These are phyloP conservation scores for Metschnikowia sp. DNA, from an alignment of 805 yeast species.

Conservation along the genomic window DNA sequence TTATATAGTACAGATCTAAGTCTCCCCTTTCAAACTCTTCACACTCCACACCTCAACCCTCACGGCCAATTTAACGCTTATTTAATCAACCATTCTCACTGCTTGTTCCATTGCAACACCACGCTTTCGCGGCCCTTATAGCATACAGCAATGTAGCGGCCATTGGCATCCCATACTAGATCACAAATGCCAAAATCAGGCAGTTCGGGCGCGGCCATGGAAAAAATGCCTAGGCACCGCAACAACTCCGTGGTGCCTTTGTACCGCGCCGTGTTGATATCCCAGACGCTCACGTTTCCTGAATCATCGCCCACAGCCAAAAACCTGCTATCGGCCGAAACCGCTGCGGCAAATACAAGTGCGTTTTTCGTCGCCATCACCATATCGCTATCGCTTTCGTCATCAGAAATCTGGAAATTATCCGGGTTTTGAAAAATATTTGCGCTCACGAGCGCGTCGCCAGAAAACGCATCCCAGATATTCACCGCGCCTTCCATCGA, in stretches of 20 bases:
- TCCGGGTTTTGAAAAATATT: slow-evolving; percentile 26
- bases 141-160: slow-evolving; percentile 27
- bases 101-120: slow-evolving; percentile 12
- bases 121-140: slow-evolving; percentile 30
- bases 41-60: no score
- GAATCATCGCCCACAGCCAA: slow-evolving; percentile 66
- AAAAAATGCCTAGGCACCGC: slow-evolving; percentile 25
- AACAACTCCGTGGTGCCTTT: slow-evolving; percentile 15
- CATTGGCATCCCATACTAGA: slow-evolving; percentile 32
- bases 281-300: slow-evolving; percentile 57
- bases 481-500: slow-evolving; percentile 71
- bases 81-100: not conserved
- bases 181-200: slow-evolving; percentile 33
- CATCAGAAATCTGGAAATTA: slow-evolving; percentile 20
- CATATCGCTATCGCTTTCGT: slow-evolving; percentile 6
- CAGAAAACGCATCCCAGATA: slow-evolving; percentile 60
- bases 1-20: no score
- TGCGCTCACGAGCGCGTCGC: slow-evolving; percentile 34
- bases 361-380: slow-evolving; percentile 38
- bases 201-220: slow-evolving; percentile 2
- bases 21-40: no score
- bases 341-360: slow-evolving; percentile 51
- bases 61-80: no score
- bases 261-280: slow-evolving; percentile 23
- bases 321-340: slow-evolving; percentile 48